phyloP scores from a whole-genome alignment of 2,329 filamentous ascomycete genomes.

The Anisogramma anomala region DNA sequence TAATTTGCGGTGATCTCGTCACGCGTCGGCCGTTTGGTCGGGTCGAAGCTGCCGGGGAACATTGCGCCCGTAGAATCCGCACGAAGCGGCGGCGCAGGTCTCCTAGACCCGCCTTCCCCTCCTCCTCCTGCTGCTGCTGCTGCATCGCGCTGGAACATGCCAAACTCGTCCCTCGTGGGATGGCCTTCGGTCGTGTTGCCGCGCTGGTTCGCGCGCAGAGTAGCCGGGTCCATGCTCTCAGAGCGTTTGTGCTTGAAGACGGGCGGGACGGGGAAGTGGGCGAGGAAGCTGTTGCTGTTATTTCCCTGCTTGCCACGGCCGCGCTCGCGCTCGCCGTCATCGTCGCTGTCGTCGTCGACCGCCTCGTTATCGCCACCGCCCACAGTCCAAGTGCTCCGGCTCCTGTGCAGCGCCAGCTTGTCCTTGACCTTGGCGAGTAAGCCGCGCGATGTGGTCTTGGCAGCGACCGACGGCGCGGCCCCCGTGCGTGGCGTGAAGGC shows the following conservation, averaged over 20 bases:
- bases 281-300: not conserved
- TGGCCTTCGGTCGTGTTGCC: not conserved
- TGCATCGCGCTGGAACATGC: not conserved
- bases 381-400: conserved; percentile 18
- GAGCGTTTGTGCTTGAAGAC: conserved; percentile 13
- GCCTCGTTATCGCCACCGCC: conserved; percentile 16
- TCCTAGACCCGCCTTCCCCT: not conserved
- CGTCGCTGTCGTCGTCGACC: conserved; percentile 5
- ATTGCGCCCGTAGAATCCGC: not conserved
- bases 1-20: conserved; percentile 48
- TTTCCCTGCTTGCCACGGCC: not conserved
- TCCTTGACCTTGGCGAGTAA: conserved; percentile 17
- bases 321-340: conserved; percentile 3
- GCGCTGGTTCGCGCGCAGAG: not conserved
- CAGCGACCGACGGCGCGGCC: not conserved
- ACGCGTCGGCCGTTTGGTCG: conserved; percentile 23
- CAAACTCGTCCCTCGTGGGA: not conserved
- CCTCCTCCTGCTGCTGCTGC: not conserved
- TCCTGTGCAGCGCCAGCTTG: conserved; percentile 19
- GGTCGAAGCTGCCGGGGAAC: conserved; percentile 7
- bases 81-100: not conserved
- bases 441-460: not conserved
- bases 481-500: not conserved
- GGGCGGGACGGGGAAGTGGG: conserved; percentile 7
- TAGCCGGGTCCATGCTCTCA: conserved; percentile 8